Conservation (phyloP, 768 basidiomycete species). For the Trametes villosa region DNA sequence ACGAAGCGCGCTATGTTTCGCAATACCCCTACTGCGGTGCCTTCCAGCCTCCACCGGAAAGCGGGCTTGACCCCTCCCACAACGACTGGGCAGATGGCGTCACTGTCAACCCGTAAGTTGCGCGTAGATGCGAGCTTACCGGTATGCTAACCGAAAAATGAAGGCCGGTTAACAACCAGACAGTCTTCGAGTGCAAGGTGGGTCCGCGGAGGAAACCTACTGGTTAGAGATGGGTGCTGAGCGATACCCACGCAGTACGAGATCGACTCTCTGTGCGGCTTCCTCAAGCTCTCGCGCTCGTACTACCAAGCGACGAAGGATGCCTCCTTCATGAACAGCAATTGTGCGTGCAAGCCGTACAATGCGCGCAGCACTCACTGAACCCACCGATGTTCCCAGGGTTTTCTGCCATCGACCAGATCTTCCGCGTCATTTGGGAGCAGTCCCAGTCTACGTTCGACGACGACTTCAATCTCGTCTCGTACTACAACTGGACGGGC, state of each 20-base stretch:
- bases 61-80: constrained; percentile 61
- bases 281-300: constrained; percentile 75
- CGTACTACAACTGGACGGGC: constrained; percentile 85
- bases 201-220: constrained; percentile 13
- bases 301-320: constrained; percentile 78
- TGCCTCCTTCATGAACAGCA: constrained; percentile 67
- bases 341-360: constrained; percentile 47
- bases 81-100: constrained; percentile 76
- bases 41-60: constrained; percentile 82
- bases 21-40: constrained; percentile 80
- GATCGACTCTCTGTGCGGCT: constrained; percentile 77
- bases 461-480: constrained; percentile 70
- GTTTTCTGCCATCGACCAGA: constrained; percentile 67
- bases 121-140: too few relatives aligned
- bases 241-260: constrained; percentile 56
- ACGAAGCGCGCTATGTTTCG: constrained; percentile 73
- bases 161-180: constrained; percentile 69
- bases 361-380: neutral
- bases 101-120: constrained; percentile 70
- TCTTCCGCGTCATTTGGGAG: constrained; percentile 77
- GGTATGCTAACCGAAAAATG: too few relatives aligned
- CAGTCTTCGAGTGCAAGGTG: constrained; percentile 86
- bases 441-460: constrained; percentile 78
- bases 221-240: too few relatives aligned
- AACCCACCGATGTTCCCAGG: constrained; percentile 43